phyloP scores from a whole-genome alignment of 176 grass and related monocot species.

The Oryza coarctata region DNA sequence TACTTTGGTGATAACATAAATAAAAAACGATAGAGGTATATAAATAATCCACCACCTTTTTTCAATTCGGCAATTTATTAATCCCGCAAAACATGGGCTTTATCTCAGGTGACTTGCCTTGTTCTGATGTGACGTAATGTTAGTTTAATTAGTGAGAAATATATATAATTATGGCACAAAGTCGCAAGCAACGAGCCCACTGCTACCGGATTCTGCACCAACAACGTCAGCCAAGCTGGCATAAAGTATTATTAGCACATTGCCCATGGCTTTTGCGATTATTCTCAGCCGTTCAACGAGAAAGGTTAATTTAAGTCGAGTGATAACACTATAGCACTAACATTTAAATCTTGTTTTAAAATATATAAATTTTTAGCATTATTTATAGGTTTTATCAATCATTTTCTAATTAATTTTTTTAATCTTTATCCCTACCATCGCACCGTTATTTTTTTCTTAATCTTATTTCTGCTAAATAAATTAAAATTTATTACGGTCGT shows the following conservation, averaged over 20 bases:
- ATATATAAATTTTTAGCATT: no score
- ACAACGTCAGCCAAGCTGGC: background rate
- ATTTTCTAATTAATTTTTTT: no score
- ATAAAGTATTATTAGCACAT: background rate
- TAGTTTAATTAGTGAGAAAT: background rate
- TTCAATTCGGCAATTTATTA: background rate
- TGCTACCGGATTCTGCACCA: background rate
- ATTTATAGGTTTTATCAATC: no score
- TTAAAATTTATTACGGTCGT: no score
- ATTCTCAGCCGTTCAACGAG: background rate
- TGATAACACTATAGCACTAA: no score
- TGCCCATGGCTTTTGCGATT: background rate
- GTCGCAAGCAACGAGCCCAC: background rate
- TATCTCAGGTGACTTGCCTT: slow-evolving; percentile 32
- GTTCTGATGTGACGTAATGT: slow-evolving; percentile 11
- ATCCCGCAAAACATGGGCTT: slow-evolving; percentile 18
- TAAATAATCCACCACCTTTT: background rate
- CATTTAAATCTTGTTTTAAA: no score
- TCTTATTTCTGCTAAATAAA: no score
- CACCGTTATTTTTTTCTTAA: no score
- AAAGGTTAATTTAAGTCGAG: no score
- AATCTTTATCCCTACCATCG: no score
- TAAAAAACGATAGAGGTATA: background rate
- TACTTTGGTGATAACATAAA: background rate
- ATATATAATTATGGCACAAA: background rate